Base-by-base conservation (phyloP, 164 flowering plant genomes). In the Vitis amurensis region DNA sequence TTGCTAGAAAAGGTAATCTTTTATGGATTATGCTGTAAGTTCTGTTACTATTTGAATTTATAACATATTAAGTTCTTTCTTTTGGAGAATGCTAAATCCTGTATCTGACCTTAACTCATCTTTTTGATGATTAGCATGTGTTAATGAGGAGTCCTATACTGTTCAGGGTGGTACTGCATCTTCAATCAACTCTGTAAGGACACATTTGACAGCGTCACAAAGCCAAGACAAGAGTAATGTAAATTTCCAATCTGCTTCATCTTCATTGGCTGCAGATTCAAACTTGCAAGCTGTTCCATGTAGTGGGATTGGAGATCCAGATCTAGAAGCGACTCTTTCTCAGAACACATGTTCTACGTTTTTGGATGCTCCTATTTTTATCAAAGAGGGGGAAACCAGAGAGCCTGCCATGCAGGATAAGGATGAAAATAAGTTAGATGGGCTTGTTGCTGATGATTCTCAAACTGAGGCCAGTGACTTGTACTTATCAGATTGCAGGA, bases 401-500 rank as follows among this genome's bases (percentile, higher is more conserved):
- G 68, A 58, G 68, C 80, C 80, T 30, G 30, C 73, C n/a, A 66
- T 68, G 62, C 80, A 77, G 63, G 50, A 69, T 49, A 76, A 69
- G 52, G 71, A 70, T 78, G 91, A 83, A 73, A 50, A 23, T 31
- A 75, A 78, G 66, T 47, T 81, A 69, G 91, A 82, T 68, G 84
- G 80, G 57, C 82, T 84, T 83, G 87, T 91, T 80, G 99, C 98
- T 50, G 82, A 89, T 73, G 98, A 95, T 69, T 91, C 96, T 69
- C 87, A 94, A 80, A 78, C 81, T 63, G 98, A 91, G 71, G 96
- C 86, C 66, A 78, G 64, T 82, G 98, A 88, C 71, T 77, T 91
- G 68, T 93, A 95, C 79, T 87, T 95, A 80, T 88, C 94, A 70
- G 97, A 89, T 52, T 95, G 99, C 84, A 84, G 91, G 79, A 86